Conservation (phyloP, 257 asterid species). For the Knoxia roxburghii region DNA sequence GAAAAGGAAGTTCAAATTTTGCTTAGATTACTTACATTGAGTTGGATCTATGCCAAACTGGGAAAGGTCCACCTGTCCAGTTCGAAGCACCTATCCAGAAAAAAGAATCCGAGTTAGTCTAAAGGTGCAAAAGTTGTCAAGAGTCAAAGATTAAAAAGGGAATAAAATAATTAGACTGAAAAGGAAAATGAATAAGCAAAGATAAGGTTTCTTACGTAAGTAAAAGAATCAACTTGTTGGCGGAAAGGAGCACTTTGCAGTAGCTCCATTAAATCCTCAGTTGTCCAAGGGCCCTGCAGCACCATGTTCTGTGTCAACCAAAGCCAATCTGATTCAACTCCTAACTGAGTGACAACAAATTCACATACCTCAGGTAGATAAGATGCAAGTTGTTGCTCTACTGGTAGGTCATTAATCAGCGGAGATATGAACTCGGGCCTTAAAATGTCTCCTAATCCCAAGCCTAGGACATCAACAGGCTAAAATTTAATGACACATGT, state of each 20-base stretch:
- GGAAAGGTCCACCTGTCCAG: conserved; percentile 82
- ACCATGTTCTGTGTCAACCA: conserved; percentile 13
- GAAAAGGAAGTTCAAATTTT: not conserved
- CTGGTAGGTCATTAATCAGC: conserved; percentile 54
- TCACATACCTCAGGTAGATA: conserved; percentile 73
- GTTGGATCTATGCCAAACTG: conserved; percentile 93
- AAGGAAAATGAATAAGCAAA: not conserved
- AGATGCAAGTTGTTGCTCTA: conserved; percentile 61
- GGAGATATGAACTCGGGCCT: conserved; percentile 78
- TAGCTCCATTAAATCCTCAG: conserved; percentile 71
- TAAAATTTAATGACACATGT: not conserved
- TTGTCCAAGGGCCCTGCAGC: conserved; percentile 75
- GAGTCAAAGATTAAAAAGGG: not conserved
- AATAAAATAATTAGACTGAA: not conserved
- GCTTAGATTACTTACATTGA: conserved; percentile 50
- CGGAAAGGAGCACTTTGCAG: conserved; percentile 92
- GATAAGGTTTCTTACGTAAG: conserved; percentile 53
- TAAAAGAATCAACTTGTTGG: conserved; percentile 91
- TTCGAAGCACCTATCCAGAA: conserved; percentile 68
- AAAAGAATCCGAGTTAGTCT: conserved; percentile 8
- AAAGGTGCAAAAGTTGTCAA: not conserved
- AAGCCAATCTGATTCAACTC: conserved; percentile 14
- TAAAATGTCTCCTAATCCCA: conserved; percentile 90
- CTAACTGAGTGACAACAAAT: conserved; percentile 9
- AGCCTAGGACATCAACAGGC: conserved; percentile 41